Evolutionary conservation across 176 grass and related monocot species (phyloP), one percentile per base, ranked within the genome.

Genomic region (Eleusine indica): DNA sequence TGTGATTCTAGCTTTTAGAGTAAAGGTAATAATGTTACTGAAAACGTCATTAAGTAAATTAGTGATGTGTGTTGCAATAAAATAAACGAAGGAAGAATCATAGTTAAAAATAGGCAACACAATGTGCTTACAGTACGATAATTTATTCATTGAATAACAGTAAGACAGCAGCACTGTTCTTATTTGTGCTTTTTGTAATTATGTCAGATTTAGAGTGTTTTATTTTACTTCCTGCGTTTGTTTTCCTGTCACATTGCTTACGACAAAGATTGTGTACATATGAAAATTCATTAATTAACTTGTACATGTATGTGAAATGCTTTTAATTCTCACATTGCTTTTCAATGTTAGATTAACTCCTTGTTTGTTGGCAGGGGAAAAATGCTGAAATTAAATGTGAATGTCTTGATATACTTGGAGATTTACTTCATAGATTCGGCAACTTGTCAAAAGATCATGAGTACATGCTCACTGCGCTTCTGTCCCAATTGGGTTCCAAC

Each of bases 301-400:
- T 25, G 25, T 25, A 25, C 25, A 25, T 25, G 8, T 16, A 80
- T 41, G 2, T 60, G 53, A 35, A 43, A 44, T 74, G 8, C 3
- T 80, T 52, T 61, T 29, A 80, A 5, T 43, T 28, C 18, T 44
- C 52, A 14, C 22, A 71, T 81, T 41, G 28, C 17, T 68, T 54
- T 35, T 35, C 32, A 35, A 35, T 35, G 1, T 29, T 44, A 18
- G 43, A 43, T 32, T 67, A 18, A 22, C n/a, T 38, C 41, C 83
- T 67, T 21, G 66, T 81, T 76, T 65, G 7, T 94, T 88, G 60
- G 68, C 89, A 99, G 96, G 96, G 84, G 16, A 99, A 92, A 85
- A 83, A 88, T 88, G 91, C 89, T 86, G 96, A 99, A 71, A 94
- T 92, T 78, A 99, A 99, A 77, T 99, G 96, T 5, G 93, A 99